A percentile compares a stretch with the other conserved stretches of the same genome.
These are phyloP conservation scores for Fusarium denticulatum DNA, from an alignment of 2,329 filamentous ascomycete genomes.

Conservation along the genomic window DNA sequence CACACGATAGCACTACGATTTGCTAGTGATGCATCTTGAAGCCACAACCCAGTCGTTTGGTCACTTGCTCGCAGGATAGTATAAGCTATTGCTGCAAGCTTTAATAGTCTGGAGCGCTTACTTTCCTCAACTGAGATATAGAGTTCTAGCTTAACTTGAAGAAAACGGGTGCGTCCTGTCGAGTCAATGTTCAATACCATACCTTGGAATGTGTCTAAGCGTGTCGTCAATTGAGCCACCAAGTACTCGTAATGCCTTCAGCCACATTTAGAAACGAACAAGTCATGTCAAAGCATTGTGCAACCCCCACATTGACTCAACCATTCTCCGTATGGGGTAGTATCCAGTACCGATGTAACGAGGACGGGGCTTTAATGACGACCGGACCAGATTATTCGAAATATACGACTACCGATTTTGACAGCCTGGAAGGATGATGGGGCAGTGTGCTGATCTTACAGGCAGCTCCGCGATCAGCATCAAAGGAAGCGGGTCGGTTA, in stretches of 20 bases:
- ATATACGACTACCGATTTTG: not conserved
- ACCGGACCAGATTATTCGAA: not conserved
- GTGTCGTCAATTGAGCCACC: fast-evolving
- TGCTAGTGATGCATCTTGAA: not conserved
- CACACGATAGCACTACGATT: fast-evolving
- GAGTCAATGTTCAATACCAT: not conserved
- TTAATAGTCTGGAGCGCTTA: not conserved
- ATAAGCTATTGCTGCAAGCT: not conserved
- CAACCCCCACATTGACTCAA: not conserved
- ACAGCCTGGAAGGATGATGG: not conserved
- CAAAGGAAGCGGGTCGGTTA: not conserved
- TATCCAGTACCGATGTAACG: not conserved
- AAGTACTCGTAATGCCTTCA: fast-evolving
- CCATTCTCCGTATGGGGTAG: not conserved
- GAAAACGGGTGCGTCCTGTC: fast-evolving
- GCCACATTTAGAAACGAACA: not conserved
- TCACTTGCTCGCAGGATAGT: not conserved
- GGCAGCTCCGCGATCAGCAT: not conserved
- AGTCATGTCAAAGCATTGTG: not conserved
- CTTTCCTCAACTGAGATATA: fast-evolving
- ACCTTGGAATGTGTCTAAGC: not conserved
- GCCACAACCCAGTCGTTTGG: not conserved
- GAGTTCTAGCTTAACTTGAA: not conserved
- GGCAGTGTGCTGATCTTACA: not conserved
- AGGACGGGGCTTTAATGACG: not conserved